A percentile compares a stretch with the other conserved stretches of the same genome.
phyloP scores from a whole-genome alignment of 1,284 basidiomycete species.

The Ustilago shanxiensis region DNA sequence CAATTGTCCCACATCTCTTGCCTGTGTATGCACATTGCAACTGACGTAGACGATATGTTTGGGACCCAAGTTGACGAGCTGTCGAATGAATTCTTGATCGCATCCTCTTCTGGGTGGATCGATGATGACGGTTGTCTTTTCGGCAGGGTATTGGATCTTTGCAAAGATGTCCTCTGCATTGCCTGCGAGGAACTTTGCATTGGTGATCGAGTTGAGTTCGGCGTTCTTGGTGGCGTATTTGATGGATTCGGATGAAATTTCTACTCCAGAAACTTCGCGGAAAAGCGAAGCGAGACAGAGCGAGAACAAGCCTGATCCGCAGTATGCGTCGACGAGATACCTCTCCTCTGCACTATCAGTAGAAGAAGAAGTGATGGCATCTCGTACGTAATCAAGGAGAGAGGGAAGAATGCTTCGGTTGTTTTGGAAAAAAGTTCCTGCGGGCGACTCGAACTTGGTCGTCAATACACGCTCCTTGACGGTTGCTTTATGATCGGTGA shows the following conservation, averaged over 20 bases:
- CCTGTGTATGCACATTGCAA: constrained; percentile 82
- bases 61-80: constrained; percentile 64
- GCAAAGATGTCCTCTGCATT: constrained; percentile 75
- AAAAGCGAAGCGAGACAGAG: constrained; percentile 87
- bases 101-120: constrained; percentile 61
- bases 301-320: constrained; percentile 86
- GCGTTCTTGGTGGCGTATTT: constrained; percentile 84
- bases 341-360: constrained; percentile 10
- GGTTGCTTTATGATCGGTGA: constrained; percentile 84
- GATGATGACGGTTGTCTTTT: constrained; percentile 75
- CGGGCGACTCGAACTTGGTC: constrained; percentile 87
- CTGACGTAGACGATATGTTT: constrained; percentile 66
- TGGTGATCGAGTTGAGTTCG: constrained; percentile 76
- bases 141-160: constrained; percentile 76
- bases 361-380: constrained; percentile 37
- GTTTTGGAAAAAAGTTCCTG: constrained; percentile 92
- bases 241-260: constrained; percentile 81
- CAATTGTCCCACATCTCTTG: constrained; percentile 70
- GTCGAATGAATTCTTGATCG: constrained; percentile 66
- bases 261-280: constrained; percentile 85
- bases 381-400: constrained; percentile 83
- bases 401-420: constrained; percentile 91
- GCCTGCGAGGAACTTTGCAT: constrained; percentile 74
- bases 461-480: constrained; percentile 87
- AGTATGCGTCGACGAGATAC: constrained; percentile 69